Evolutionary conservation across 257 asterid species (phyloP), one percentile per base, ranked within the genome.

Genomic region (Nicotiana otophora): DNA sequence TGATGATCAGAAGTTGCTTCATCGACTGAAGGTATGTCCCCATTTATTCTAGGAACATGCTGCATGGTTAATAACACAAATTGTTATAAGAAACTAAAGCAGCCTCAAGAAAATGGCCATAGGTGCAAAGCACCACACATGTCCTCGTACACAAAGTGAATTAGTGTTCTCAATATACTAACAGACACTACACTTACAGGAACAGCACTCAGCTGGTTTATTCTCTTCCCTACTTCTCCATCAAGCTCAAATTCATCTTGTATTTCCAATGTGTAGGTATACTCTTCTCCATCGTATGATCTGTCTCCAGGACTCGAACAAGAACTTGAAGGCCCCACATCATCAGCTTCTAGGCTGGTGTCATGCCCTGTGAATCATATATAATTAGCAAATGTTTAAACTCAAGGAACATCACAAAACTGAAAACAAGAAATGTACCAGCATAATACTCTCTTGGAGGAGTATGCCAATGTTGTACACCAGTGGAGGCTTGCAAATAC

Each of bases 1-100:
- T 96, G 97, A 88, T 96, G 97, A 81, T 96, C 98, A 84, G 99
- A 92, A 85, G 94, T 96, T 79, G 97, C 98, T 91, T 92, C 98
- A 68, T 96, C 97, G 63, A 87, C 89, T 82, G 98, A 90, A 88
- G 99, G 99, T 86, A 96, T 91, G 88, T 93, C 99, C 78, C 97
- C 97, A 79, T 96, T 94, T 80, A 93, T 93, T 90, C 92, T 91
- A 63, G 98, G 98, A 87, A 94, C 81, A 57, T 96, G 99, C 99
- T 94, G 92, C 92, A 91, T 30, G 11, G 81, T 81, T 88, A 72
- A 86, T 84, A 86, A 7, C n/a, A 63, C 67, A 81, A 63, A 84
- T 28, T 86, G 58, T 51, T 60, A 36, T 62, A 33, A 36, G 70
- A 64, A 60, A 75, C 55, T 54, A 11, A 20, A 66, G 60, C 62